Evolutionary conservation across 768 basidiomycete genomes (phyloP).

Genomic region (Dacryopinax spathularia): DNA sequence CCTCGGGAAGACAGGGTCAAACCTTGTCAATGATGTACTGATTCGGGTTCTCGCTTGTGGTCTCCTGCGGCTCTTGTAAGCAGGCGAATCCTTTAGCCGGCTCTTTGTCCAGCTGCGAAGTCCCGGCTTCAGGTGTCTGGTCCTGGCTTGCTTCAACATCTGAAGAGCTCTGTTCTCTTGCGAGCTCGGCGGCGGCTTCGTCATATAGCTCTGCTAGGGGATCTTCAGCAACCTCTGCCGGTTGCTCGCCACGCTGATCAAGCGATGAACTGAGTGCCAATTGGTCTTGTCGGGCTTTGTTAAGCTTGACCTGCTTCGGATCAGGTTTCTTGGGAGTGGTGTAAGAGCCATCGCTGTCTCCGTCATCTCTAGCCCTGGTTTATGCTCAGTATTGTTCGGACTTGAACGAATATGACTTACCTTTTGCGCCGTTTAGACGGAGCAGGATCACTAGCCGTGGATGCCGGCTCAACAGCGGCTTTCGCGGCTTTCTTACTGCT

Average conservation of each 20-base stretch:
- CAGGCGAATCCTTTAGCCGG: slow-evolving; percentile 47
- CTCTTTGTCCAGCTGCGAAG: background rate
- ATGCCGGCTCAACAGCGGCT: background rate
- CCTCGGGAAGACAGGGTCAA: slow-evolving; percentile 3
- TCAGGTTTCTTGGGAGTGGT: background rate
- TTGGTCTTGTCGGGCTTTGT: slow-evolving; percentile 17
- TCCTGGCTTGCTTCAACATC: background rate
- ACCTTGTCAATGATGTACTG: slow-evolving; percentile 67
- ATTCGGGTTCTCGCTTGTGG: slow-evolving; percentile 35
- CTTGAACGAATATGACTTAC: background rate
- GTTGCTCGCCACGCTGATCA: slow-evolving; percentile 1
- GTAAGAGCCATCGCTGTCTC: background rate
- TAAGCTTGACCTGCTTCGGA: slow-evolving; percentile 2
- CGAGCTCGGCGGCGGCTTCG: slow-evolving; percentile 26
- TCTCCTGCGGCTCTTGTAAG: slow-evolving; percentile 34
- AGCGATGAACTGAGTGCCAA: slow-evolving; percentile 1
- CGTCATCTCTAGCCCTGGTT: background rate
- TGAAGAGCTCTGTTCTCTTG: slow-evolving; percentile 12
- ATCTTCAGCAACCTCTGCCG: slow-evolving; percentile 23
- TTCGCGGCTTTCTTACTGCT: background rate
- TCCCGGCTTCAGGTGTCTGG: background rate
- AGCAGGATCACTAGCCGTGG: background rate
- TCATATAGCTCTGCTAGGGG: slow-evolving; percentile 54
- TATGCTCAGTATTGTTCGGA: background rate
- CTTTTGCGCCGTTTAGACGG: background rate